Conservation (phyloP, 2,329 filamentous ascomycete species). For the Aureobasidium sp. region DNA sequence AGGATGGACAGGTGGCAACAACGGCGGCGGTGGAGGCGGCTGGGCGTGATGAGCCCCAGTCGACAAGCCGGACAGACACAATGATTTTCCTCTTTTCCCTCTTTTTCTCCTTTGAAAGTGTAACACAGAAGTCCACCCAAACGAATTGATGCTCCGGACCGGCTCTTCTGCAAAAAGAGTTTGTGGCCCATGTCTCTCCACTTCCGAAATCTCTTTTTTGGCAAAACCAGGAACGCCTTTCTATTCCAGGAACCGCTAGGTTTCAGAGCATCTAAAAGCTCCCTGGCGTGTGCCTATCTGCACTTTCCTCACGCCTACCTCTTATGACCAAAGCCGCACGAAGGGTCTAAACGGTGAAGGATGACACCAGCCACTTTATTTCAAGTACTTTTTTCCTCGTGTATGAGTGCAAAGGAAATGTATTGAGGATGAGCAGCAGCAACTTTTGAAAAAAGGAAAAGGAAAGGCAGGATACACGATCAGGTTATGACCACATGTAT, state of each 20-base stretch:
- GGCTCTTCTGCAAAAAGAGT: not conserved
- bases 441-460: not conserved
- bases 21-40: slow-evolving; percentile 27
- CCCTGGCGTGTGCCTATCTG: too few species aligned
- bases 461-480: not conserved
- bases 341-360: not conserved
- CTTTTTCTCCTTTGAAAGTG: not conserved
- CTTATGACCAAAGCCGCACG: not conserved
- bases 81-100: not conserved
- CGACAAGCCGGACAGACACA: not conserved
- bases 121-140: not conserved
- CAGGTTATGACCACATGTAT: not conserved
- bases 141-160: not conserved
- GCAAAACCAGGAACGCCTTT: not conserved
- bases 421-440: not conserved
- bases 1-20: slow-evolving; percentile 52
- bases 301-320: too few species aligned
- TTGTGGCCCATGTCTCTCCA: not conserved
- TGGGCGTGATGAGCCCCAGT: slow-evolving; percentile 10
- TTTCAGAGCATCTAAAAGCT: not conserved
- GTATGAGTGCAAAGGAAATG: not conserved
- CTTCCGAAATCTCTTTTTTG: too few species aligned
- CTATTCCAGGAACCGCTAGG: not conserved
- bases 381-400: not conserved
- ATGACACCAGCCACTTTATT: not conserved